These are phyloP conservation scores for Candida sp. DNA, from an alignment of 1,139 yeast genomes.

Conservation along the genomic window DNA sequence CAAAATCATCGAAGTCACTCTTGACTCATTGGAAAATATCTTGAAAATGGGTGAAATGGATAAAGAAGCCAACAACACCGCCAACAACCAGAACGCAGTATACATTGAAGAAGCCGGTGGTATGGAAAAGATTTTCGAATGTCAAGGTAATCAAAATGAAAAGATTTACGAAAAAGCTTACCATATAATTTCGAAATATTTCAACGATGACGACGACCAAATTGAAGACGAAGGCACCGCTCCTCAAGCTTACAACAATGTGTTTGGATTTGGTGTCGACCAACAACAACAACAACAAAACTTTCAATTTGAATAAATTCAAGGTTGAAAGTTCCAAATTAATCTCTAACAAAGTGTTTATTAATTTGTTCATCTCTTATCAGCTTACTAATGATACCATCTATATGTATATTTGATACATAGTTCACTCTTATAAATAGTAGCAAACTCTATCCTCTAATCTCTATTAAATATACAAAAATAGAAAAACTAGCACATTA, in stretches of 20 bases:
- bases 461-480: background rate
- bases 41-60: conserved; percentile 93
- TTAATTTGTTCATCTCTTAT: background rate
- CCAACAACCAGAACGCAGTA: conserved; percentile 82
- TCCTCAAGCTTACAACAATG: conserved; percentile 80
- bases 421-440: background rate
- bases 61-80: conserved; percentile 68
- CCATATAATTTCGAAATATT: conserved; percentile 85
- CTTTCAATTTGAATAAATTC: conserved; percentile 39
- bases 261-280: conserved; percentile 82
- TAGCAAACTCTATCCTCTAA: background rate
- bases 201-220: conserved; percentile 75
- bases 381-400: background rate
- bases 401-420: background rate
- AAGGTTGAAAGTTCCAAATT: background rate
- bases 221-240: conserved; percentile 78
- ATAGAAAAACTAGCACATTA: too few species aligned
- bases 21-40: conserved; percentile 93
- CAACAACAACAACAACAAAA: conserved; percentile 43
- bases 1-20: conserved; percentile 89
- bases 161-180: conserved; percentile 91
- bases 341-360: background rate
- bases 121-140: conserved; percentile 91
- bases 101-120: conserved; percentile 98
- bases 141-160: conserved; percentile 90